Base-by-base conservation (phyloP, 2,329 filamentous ascomycete species). In the Fusarium veterinarium region DNA sequence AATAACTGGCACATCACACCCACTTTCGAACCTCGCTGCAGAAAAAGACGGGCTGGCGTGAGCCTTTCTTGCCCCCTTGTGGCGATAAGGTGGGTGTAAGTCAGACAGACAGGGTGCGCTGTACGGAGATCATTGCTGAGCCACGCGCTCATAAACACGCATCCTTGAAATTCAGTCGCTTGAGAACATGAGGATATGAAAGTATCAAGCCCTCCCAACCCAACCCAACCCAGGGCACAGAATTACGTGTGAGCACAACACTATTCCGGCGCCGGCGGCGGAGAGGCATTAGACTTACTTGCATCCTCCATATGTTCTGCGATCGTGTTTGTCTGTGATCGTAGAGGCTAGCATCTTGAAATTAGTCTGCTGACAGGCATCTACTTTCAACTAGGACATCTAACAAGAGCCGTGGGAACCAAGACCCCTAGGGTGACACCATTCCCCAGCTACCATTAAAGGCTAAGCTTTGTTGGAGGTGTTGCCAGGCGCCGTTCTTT, bases 401-500 rank as follows among this genome's bases (percentile, higher is more conserved):
- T 40, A 49, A 30, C 12, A 49, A 48, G 10, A 57, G 42, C 38
- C 25, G 44, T 48, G 59, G 31, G 28, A 33, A 25, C n/a, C 33
- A 40, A 46, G 40, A 60, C 52, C 51, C 52, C 33, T 51, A 38
- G 66, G 64, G 64, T 73, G 66, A 69, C 60, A 74, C 71, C 64
- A 67, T 74, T 75, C 62, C 64, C 71, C 71, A 68, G 60, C 63
- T 74, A 51, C 64, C 71, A 66, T 20, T 40, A 30, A 64, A 60
- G 63, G 71, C 74, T 76, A 75, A 74, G 69, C 75, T 76, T 74
- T 65, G 61, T 65, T 75, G 51, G 73, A 66, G 61, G 60, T 45
- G 35, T 62, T 75, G 63, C 60, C 65, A 63, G 61, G 60, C 64
- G 66, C 71, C 58, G 64, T 64, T 62, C 40, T 25, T 69, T 72